Base-by-base conservation (phyloP, 2,329 filamentous ascomycete species). In the Whalleya microplaca region DNA sequence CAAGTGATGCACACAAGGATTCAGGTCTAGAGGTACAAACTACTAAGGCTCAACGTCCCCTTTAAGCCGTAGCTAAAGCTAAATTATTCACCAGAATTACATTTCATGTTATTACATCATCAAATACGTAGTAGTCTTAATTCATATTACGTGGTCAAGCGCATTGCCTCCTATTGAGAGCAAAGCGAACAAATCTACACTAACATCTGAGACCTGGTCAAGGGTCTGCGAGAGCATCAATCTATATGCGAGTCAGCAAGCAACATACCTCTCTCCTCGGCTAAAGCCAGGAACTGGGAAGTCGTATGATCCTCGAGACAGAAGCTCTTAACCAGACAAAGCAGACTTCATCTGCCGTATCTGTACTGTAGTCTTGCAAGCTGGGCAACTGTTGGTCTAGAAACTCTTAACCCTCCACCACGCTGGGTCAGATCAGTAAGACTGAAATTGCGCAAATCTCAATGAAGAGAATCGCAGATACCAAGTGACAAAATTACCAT, bases 161-260 rank as follows among this genome's bases (percentile, higher is more conserved):
- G 54, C 53, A 47, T 47, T 48, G 60, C 55, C 61, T 69, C 65
- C 56, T 65, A 65, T 32, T 32, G 67, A 68, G 65, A 45, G 48
- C 63, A 64, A 59, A 27, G 56, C 51, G 37, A 41, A 61, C 48
- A 41, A 56, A 56, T 65, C 67, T 69, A 70, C 57, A 51, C 66
- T 43, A 52, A 64, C 59, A 62, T 55, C 55, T 61, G 23, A 19
- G 51, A 63, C 55, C 58, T 48, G 46, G 49, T 29, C 10, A 52
- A 49, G 55, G 61, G 50, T 51, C 54, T 60, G 55, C 44, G 48
- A 29, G 48, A 63, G 62, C 61, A 63, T 58, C 63, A 66, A 66
- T 66, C 65, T 69, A 65, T 58, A 63, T 53, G 56, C 44, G 61
- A 63, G 68, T 69, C 63, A 70, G 68, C 51, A 64, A 63, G 55